Conservation (phyloP, 2,329 filamentous ascomycete genomes). For the Colletotrichum siamense region DNA sequence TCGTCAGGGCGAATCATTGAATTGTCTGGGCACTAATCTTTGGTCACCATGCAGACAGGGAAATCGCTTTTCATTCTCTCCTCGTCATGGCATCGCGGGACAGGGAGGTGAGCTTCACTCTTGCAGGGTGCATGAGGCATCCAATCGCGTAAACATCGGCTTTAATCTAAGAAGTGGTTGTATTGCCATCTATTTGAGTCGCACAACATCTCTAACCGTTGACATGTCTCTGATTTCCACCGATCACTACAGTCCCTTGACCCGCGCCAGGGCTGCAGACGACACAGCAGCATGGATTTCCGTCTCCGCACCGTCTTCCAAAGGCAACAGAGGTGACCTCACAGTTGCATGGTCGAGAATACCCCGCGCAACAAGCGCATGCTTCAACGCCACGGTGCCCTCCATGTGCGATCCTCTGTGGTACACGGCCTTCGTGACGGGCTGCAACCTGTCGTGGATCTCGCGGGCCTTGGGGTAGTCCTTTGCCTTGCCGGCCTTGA, state of each 20-base stretch:
- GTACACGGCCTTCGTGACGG: conserved; percentile 58
- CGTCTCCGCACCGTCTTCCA: conserved; percentile 44
- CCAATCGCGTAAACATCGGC: background rate
- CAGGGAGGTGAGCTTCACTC: background rate
- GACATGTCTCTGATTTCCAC: background rate
- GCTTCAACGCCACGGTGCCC: conserved; percentile 57
- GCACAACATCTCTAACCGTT: background rate
- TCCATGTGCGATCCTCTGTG: conserved; percentile 62
- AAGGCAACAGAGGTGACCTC: conserved; percentile 50
- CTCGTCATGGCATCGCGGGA: background rate
- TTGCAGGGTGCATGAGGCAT: background rate
- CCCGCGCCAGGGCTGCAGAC: conserved; percentile 25
- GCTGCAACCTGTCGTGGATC: conserved; percentile 55
- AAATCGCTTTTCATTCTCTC: background rate
- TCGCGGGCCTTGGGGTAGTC: conserved; percentile 53
- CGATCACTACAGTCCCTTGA: background rate
- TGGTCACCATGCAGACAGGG: background rate
- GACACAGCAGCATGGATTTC: conserved; percentile 48
- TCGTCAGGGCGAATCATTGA: background rate
- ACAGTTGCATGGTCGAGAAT: conserved; percentile 56
- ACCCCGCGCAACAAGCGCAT: conserved; percentile 55
- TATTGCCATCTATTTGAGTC: background rate
- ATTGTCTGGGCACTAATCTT: background rate
- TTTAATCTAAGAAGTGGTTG: background rate
- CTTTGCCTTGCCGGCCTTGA: conserved; percentile 53